phyloP scores from a whole-genome alignment of 2,329 filamentous ascomycete genomes.

The Thelonectria blattea region DNA sequence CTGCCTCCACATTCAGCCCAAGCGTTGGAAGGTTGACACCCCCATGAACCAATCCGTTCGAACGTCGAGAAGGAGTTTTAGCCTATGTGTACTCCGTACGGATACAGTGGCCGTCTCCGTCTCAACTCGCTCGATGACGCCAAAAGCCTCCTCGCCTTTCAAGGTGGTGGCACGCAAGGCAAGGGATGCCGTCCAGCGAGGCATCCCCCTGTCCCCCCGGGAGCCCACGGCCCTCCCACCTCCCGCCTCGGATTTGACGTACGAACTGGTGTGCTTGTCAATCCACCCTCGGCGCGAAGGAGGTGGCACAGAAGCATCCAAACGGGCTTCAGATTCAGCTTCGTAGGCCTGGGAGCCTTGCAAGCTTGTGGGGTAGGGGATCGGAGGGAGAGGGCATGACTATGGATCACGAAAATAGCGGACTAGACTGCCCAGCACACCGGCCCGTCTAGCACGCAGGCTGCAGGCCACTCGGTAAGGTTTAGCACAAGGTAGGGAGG shows the following conservation, averaged over 20 bases:
- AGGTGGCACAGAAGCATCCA: slow-evolving; percentile 20
- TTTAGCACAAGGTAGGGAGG: slow-evolving; percentile 30
- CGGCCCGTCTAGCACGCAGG: slow-evolving; percentile 29
- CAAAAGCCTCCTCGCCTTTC: neutral
- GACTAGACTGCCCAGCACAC: slow-evolving; percentile 28
- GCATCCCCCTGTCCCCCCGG: slow-evolving; percentile 10
- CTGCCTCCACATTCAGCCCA: slow-evolving; percentile 11
- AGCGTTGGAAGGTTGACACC: slow-evolving; percentile 2
- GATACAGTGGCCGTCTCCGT: neutral
- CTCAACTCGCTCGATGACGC: neutral
- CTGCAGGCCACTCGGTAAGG: slow-evolving; percentile 20
- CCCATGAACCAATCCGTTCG: neutral
- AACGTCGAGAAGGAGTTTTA: neutral
- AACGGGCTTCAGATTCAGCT: slow-evolving; percentile 25
- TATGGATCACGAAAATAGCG: slow-evolving; percentile 28
- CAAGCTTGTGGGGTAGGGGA: slow-evolving; percentile 24
- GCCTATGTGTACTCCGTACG: neutral
- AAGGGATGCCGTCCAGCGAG: neutral
- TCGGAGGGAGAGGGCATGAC: slow-evolving; percentile 22
- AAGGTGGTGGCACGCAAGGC: neutral
- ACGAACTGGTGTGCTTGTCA: slow-evolving; percentile 12
- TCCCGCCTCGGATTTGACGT: slow-evolving; percentile 14
- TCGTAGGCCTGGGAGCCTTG: slow-evolving; percentile 20
- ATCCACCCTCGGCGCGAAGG: slow-evolving; percentile 16
- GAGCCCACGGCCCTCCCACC: slow-evolving; percentile 2